These are phyloP conservation scores for Calamus simplicifolius DNA, from an alignment of 176 grass and related monocot genomes.

Conservation along the genomic window DNA sequence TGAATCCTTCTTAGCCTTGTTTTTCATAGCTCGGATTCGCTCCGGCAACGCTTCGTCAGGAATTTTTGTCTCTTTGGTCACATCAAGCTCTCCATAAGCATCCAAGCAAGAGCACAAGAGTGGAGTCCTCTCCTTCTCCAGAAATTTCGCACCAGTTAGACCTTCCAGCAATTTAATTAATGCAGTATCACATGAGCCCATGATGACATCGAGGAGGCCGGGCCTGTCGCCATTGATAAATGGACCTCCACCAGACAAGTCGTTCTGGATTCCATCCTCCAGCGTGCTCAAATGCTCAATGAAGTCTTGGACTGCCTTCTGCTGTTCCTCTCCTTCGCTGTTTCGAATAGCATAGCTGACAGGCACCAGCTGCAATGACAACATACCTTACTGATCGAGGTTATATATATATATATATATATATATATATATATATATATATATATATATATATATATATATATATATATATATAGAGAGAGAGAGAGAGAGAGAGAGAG, in stretches of 20 bases:
- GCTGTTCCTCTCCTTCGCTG: slow-evolving; percentile 9
- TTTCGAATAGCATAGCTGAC: neutral
- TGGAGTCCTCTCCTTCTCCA: slow-evolving; percentile 7
- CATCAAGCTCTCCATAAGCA: slow-evolving; percentile 14
- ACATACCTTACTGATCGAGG: no score
- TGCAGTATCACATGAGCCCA: neutral
- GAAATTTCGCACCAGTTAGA: neutral
- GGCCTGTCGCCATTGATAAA: slow-evolving; percentile 12
- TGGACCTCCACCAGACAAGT: slow-evolving; percentile 7
- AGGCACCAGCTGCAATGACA: neutral
- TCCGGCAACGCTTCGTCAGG: no score
- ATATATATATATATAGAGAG: no score
- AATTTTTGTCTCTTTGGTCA: slow-evolving; percentile 5
- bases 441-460: no score
- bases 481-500: no score
- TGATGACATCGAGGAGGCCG: slow-evolving; percentile 12
- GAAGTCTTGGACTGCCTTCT: slow-evolving; percentile 22
- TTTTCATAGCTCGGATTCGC: no score
- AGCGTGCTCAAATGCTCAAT: neutral
- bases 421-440: no score
- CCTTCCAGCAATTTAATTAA: neutral
- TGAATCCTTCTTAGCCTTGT: no score
- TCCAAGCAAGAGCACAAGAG: slow-evolving; percentile 6
- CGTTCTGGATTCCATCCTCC: slow-evolving; percentile 17
- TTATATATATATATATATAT: no score